These are phyloP conservation scores for Myriosclerotinia duriaeana DNA, from an alignment of 2,329 filamentous ascomycete genomes.

Conservation along the genomic window DNA sequence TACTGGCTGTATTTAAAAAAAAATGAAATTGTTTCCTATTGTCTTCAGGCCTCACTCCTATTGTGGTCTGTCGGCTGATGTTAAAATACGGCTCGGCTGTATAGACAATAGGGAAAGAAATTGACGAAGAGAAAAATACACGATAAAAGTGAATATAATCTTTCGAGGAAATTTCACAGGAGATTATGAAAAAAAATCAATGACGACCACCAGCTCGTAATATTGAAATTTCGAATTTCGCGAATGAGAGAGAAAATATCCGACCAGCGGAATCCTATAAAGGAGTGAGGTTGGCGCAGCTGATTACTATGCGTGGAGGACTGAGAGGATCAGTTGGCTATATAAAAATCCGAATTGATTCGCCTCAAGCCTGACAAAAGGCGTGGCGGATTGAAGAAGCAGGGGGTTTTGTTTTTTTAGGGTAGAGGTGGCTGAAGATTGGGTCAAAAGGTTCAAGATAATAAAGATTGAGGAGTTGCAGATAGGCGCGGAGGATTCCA, in stretches of 20 bases:
- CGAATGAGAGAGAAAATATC: constrained; percentile 23
- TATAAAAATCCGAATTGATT: constrained; percentile 23
- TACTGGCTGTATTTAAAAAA: neutral
- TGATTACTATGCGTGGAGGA: constrained; percentile 21
- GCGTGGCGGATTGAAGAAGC: constrained; percentile 16
- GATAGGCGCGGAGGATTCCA: constrained; percentile 25
- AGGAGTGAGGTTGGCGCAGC: constrained; percentile 23
- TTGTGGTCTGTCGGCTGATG: constrained; percentile 20
- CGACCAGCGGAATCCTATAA: constrained; percentile 24
- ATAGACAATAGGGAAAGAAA: constrained; percentile 12
- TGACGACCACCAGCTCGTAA: constrained; percentile 20
- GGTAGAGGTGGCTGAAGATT: constrained; percentile 20
- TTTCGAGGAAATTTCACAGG: constrained; percentile 9
- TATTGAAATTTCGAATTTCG: constrained; percentile 23
- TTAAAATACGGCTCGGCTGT: constrained; percentile 11
- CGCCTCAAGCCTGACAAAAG: constrained; percentile 22
- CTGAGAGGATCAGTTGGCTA: constrained; percentile 24
- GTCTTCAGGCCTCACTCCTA: constrained; percentile 17
- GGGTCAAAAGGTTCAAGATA: neutral
- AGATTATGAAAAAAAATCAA: constrained; percentile 9
- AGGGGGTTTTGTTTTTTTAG: constrained; percentile 5
- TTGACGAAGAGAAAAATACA: constrained; percentile 10
- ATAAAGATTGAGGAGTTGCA: constrained; percentile 18
- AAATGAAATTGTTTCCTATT: constrained; percentile 19
- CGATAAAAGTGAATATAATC: constrained; percentile 21